phyloP scores from a whole-genome alignment of 1,284 basidiomycete genomes.

The Fomitiporia mediterranea region DNA sequence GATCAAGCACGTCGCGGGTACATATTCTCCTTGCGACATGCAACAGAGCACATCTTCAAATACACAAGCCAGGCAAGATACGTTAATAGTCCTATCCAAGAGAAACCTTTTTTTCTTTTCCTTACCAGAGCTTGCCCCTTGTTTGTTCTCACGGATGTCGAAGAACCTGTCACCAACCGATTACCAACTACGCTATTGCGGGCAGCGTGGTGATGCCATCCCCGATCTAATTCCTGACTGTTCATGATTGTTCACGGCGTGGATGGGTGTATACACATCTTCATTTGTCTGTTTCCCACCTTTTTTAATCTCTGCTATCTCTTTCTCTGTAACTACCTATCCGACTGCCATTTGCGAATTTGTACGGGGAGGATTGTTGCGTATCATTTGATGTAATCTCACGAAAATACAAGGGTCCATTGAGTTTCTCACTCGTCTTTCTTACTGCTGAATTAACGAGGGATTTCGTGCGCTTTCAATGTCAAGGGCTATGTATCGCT shows the following conservation, averaged over 20 bases:
- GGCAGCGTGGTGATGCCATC: background rate
- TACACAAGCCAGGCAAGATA: background rate
- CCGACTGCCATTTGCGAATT: background rate
- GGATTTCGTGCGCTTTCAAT: no score
- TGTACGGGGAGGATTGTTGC: conserved; percentile 14
- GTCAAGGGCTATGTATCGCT: no score
- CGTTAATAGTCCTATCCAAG: background rate
- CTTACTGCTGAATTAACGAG: no score
- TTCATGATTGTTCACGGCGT: background rate
- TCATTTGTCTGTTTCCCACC: background rate
- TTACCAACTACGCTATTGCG: background rate
- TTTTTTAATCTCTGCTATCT: background rate
- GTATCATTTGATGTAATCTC: conserved; percentile 16
- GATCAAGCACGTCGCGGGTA: conserved; percentile 4
- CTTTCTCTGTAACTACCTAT: background rate
- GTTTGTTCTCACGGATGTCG: background rate
- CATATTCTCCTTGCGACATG: background rate
- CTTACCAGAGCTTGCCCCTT: background rate
- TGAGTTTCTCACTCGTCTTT: background rate
- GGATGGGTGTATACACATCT: conserved; percentile 3
- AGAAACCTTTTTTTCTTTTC: no score
- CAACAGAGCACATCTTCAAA: background rate
- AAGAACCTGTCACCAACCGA: background rate
- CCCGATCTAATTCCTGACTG: background rate
- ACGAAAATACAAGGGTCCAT: conserved; percentile 5